phyloP scores from a whole-genome alignment of 495 filamentous ascomycete species.

The Wilcoxina mikolae region DNA sequence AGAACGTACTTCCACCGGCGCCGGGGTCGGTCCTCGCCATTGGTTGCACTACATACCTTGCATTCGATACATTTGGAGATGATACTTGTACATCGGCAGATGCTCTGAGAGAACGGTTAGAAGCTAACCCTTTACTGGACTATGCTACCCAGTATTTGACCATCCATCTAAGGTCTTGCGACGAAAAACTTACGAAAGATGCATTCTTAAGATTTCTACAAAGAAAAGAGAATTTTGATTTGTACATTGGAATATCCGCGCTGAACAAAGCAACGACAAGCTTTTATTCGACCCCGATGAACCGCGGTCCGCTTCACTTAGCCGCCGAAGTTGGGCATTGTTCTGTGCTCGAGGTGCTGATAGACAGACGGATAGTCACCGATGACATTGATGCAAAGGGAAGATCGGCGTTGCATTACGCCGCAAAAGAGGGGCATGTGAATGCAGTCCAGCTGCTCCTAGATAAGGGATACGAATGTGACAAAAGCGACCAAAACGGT shows the following conservation, averaged over 20 bases:
- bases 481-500: not conserved
- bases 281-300: not conserved
- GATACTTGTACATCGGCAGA: not conserved
- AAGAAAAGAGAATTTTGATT: not conserved
- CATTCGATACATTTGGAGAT: slow-evolving; percentile 2
- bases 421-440: not conserved
- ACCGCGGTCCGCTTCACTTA: not conserved
- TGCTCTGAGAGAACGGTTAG: not conserved
- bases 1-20: not conserved
- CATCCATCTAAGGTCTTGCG: not conserved
- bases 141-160: not conserved
- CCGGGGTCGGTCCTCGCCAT: not conserved
- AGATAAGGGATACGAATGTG: not conserved
- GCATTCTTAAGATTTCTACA: not conserved
- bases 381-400: too few relatives aligned
- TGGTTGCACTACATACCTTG: slow-evolving; percentile 11
- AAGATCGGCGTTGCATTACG: too few relatives aligned
- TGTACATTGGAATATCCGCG: not conserved
- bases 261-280: not conserved
- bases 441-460: not conserved
- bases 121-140: not conserved
- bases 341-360: not conserved
- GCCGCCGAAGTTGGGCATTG: not conserved
- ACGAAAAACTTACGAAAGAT: not conserved
- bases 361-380: too few relatives aligned